phyloP scores from a whole-genome alignment of 176 grass and related monocot genomes.

The Olyra latifolia region DNA sequence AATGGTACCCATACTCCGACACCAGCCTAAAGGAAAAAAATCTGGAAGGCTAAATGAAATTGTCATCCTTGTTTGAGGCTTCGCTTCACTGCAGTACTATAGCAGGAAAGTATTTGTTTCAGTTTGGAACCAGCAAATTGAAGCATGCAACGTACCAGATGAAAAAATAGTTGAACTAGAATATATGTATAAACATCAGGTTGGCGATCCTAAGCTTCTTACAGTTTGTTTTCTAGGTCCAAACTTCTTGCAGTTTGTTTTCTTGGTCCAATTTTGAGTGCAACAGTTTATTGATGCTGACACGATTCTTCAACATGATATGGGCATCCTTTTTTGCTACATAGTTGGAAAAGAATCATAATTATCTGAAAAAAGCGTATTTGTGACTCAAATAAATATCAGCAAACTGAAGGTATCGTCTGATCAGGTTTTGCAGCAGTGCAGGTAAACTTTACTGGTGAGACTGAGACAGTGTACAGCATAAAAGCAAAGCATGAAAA shows the following conservation, averaged over 20 bases:
- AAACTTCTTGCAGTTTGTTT: not conserved
- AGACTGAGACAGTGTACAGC: no score
- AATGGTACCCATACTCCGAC: not conserved
- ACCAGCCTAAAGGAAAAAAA: not conserved
- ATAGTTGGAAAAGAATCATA: not conserved
- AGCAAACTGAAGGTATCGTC: not conserved
- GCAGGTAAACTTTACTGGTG: not conserved
- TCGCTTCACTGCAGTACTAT: not conserved
- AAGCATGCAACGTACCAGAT: not conserved
- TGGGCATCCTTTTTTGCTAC: not conserved
- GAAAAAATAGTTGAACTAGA: not conserved
- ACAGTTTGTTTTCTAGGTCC: not conserved
- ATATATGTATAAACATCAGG: not conserved
- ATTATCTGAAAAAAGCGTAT: not conserved
- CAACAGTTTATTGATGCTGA: not conserved
- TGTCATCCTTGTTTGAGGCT: not conserved
- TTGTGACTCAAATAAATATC: not conserved
- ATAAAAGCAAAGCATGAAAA: not conserved
- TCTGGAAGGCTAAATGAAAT: not conserved
- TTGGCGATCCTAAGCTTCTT: not conserved
- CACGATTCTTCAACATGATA: not conserved
- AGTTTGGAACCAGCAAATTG: not conserved
- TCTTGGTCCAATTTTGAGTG: not conserved
- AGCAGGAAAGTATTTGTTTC: not conserved
- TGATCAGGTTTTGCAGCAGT: no score